Conservation (phyloP, 2,329 filamentous ascomycete genomes). For the Scolecobasidium constrictum region DNA sequence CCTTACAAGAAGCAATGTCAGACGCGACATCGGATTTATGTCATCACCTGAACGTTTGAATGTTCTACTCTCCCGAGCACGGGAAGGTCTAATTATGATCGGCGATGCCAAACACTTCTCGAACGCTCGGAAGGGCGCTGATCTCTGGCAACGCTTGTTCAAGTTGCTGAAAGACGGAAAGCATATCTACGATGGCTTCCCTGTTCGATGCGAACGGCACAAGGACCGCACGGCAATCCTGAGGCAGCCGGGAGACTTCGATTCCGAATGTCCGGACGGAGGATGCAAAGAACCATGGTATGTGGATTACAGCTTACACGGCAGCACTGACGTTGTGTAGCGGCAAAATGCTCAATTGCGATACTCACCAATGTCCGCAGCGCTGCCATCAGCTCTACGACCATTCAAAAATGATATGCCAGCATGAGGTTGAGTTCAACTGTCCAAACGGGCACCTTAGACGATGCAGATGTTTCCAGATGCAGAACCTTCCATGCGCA, state of each 20-base stretch:
- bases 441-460: conserved; percentile 48
- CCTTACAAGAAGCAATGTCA: conserved; percentile 54
- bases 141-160: conserved; percentile 49
- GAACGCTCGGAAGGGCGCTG: conserved; percentile 44
- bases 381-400: conserved; percentile 53
- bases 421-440: conserved; percentile 27
- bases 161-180: conserved; percentile 39
- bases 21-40: conserved; percentile 62
- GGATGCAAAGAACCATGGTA: conserved; percentile 57
- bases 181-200: conserved; percentile 49
- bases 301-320: conserved; percentile 14
- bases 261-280: conserved; percentile 53
- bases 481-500: no score
- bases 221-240: conserved; percentile 39
- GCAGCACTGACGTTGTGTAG: conserved; percentile 24
- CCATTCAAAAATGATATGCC: conserved; percentile 45
- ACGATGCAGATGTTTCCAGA: no score
- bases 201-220: conserved; percentile 50
- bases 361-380: conserved; percentile 45
- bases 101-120: conserved; percentile 60
- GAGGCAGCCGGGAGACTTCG: conserved; percentile 45
- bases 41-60: conserved; percentile 54
- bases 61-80: conserved; percentile 57
- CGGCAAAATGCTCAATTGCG: conserved; percentile 42
- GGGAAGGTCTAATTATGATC: conserved; percentile 55